Conservation (phyloP, 2,329 filamentous ascomycete genomes). For the Scedosporium dehoogii region DNA sequence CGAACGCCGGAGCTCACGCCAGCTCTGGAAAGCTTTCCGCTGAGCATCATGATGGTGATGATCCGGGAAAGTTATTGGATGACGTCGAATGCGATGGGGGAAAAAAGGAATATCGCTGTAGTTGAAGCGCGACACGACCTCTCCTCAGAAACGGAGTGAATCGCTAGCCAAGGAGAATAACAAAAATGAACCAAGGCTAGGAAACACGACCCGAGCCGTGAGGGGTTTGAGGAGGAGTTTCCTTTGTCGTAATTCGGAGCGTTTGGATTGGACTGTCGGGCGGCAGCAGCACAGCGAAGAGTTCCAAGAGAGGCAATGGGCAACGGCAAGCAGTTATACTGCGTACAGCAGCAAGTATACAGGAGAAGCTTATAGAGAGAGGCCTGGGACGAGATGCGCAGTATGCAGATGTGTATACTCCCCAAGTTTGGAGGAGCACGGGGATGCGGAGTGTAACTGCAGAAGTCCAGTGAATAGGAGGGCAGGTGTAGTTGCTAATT, state of each 20-base stretch:
- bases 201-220: slow-evolving; percentile 3
- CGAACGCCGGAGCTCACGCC: slow-evolving; percentile 39
- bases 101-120: not conserved
- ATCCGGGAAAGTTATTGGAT: not conserved
- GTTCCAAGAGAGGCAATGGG: not conserved
- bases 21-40: slow-evolving; percentile 22
- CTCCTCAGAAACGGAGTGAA: not conserved
- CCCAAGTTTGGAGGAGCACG: not conserved
- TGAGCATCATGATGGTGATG: not conserved
- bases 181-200: not conserved
- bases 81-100: not conserved
- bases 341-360: not conserved
- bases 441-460: slow-evolving; percentile 4
- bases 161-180: not conserved
- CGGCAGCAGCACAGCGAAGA: not conserved
- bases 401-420: not conserved
- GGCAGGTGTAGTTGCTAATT: slow-evolving; percentile 20
- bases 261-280: not conserved
- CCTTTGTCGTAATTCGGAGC: not conserved
- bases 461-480: slow-evolving; percentile 12
- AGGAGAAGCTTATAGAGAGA: slow-evolving; percentile 4
- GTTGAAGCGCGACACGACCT: not conserved
- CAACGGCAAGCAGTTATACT: not conserved
- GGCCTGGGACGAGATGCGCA: not conserved
- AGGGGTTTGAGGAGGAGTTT: not conserved